These are phyloP conservation scores for Allium cepa DNA, from an alignment of 106 monocot genomes.

Conservation along the genomic window DNA sequence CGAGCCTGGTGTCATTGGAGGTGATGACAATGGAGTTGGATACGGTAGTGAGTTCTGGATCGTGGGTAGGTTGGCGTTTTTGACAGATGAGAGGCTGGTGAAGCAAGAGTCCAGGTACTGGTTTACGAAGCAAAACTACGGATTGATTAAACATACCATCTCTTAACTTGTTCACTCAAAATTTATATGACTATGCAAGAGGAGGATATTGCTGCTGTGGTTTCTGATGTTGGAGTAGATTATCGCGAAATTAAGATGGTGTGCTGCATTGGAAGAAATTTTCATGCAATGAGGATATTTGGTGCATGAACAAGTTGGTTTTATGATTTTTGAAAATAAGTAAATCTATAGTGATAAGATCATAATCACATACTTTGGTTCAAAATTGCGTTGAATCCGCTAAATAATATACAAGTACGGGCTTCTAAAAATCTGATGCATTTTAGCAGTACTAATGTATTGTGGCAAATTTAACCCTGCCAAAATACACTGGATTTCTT, in stretches of 20 bases:
- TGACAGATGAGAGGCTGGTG: too few relatives aligned
- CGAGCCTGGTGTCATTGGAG: too few relatives aligned
- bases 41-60: too few relatives aligned
- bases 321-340: not conserved
- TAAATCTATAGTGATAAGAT: not conserved
- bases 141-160: constrained; percentile 42
- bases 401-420: not conserved
- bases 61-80: too few relatives aligned
- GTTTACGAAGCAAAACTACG: constrained; percentile 1
- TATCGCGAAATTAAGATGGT: not conserved
- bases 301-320: not conserved
- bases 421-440: too few relatives aligned
- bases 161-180: constrained; percentile 38
- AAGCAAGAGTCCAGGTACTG: too few relatives aligned
- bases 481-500: too few relatives aligned
- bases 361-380: not conserved
- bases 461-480: too few relatives aligned
- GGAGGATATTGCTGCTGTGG: not conserved
- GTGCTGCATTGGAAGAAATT: constrained; percentile 13
- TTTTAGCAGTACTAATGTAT: too few relatives aligned
- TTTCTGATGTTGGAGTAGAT: not conserved
- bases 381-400: too few relatives aligned
- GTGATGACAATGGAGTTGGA: too few relatives aligned
- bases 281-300: constrained; percentile 9
- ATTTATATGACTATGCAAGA: constrained; percentile 11